A percentile compares a stretch with the other conserved stretches of the same genome.
Conservation (phyloP, 768 basidiomycete genomes). For the Dendrothele bispora region DNA sequence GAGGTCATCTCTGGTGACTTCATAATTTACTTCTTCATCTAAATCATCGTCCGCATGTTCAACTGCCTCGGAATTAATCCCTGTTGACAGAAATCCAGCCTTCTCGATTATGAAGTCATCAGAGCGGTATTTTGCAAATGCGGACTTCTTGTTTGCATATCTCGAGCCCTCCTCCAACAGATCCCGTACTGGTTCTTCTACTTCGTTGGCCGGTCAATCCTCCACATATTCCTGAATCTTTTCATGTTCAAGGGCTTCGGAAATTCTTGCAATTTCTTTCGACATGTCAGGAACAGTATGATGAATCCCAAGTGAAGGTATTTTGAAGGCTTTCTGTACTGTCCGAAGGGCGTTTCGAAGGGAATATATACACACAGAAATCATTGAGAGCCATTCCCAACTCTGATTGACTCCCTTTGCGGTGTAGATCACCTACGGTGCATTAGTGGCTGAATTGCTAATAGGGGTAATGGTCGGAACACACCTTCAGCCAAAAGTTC, state of each 20-base stretch:
- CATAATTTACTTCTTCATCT: slow-evolving; percentile 1
- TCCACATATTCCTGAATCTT: slow-evolving; percentile 8
- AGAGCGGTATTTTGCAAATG: slow-evolving; percentile 10
- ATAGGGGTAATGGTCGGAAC: no score
- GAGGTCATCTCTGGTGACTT: slow-evolving; percentile 6
- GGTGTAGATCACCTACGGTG: slow-evolving; percentile 9
- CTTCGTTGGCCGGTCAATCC: slow-evolving; percentile 3
- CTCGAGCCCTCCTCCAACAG: slow-evolving; percentile 9
- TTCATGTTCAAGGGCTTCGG: slow-evolving; percentile 6
- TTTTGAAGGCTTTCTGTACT: slow-evolving; percentile 10
- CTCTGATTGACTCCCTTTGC: slow-evolving; percentile 8
- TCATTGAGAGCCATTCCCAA: slow-evolving; percentile 14
- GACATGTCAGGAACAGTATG: slow-evolving; percentile 11
- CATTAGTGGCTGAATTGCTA: no score
- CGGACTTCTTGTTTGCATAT: slow-evolving; percentile 8
- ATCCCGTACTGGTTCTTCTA: slow-evolving; percentile 3
- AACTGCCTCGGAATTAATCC: neutral
- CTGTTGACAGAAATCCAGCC: neutral
- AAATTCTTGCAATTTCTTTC: slow-evolving; percentile 3
- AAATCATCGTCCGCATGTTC: neutral
- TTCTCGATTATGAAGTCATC: slow-evolving; percentile 6
- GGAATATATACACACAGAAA: slow-evolving; percentile 13
- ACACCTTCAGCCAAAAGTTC: slow-evolving; percentile 25
- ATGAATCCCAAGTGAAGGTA: slow-evolving; percentile 2
- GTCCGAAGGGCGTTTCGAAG: slow-evolving; percentile 12